phyloP scores from a whole-genome alignment of 164 flowering plant genomes.

The Stephania cephalantha region DNA sequence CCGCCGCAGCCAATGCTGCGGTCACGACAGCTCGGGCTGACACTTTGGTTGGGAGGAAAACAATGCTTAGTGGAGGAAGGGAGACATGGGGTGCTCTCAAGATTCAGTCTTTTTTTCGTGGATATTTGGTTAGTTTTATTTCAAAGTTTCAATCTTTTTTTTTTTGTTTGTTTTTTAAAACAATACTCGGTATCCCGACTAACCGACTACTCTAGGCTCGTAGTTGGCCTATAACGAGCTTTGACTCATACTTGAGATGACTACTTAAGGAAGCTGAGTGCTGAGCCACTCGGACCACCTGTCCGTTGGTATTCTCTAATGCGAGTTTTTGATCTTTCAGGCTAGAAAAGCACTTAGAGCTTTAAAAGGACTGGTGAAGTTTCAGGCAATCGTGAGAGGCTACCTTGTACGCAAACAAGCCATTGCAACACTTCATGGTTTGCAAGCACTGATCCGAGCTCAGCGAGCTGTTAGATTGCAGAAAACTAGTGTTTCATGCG shows the following conservation, averaged over 20 bases:
- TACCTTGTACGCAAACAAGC: slow-evolving; percentile 72
- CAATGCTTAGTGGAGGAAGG: slow-evolving; percentile 53
- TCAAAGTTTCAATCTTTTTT: too few species aligned
- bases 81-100: slow-evolving; percentile 69
- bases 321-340: slow-evolving; percentile 24
- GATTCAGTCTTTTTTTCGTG: slow-evolving; percentile 77
- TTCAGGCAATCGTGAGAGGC: slow-evolving; percentile 76
- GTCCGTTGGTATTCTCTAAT: neutral
- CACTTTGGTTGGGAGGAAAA: slow-evolving; percentile 36
- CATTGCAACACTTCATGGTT: slow-evolving; percentile 57
- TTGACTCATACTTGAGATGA: too few species aligned
- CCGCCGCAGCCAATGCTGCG: slow-evolving; percentile 92
- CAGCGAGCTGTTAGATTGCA: slow-evolving; percentile 41
- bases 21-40: slow-evolving; percentile 29
- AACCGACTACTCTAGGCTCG: too few species aligned
- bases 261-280: too few species aligned
- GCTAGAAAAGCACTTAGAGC: slow-evolving; percentile 85
- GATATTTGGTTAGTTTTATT: slow-evolving; percentile 51
- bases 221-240: too few species aligned
- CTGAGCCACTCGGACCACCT: too few species aligned
- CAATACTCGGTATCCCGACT: too few species aligned
- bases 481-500: too few species aligned
- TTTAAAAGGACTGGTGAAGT: slow-evolving; percentile 62
- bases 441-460: slow-evolving; percentile 78
- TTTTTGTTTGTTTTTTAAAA: neutral